phyloP scores from a whole-genome alignment of 2,329 filamentous ascomycete species.

The Trichoderma breve region DNA sequence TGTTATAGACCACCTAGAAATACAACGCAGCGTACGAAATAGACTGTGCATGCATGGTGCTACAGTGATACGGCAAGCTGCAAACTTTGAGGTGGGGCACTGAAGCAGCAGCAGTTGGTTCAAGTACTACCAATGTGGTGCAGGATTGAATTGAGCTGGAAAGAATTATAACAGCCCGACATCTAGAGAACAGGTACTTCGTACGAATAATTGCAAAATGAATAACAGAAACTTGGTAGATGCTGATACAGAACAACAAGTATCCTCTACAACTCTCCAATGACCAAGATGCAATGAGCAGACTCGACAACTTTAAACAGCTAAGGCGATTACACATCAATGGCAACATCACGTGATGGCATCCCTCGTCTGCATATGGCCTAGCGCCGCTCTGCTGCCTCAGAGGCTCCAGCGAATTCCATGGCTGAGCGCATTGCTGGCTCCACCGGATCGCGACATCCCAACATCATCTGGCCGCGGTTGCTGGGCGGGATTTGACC shows the following conservation, averaged over 20 bases:
- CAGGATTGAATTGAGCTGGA: neutral
- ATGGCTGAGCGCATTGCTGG: constrained; percentile 16
- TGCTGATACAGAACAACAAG: neutral
- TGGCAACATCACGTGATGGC: neutral
- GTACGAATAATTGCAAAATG: neutral
- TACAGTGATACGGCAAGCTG: neutral
- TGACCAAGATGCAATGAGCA: neutral
- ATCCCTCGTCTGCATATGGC: neutral
- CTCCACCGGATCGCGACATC: constrained; percentile 21
- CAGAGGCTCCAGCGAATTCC: constrained; percentile 12
- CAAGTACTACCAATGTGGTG: neutral
- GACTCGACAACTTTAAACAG: neutral
- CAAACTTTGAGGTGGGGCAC: neutral
- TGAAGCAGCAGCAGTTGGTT: neutral
- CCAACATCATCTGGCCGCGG: constrained; percentile 24
- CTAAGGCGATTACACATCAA: neutral
- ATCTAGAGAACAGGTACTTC: no score
- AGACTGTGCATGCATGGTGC: neutral
- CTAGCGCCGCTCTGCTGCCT: neutral
- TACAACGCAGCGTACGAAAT: neutral
- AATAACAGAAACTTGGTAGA: accelerated
- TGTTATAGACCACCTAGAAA: neutral
- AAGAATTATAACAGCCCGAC: no score
- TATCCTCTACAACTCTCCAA: neutral
- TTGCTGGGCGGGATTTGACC: neutral